phyloP scores from a whole-genome alignment of 257 asterid genomes.

The Craterostigma plantagineum region DNA sequence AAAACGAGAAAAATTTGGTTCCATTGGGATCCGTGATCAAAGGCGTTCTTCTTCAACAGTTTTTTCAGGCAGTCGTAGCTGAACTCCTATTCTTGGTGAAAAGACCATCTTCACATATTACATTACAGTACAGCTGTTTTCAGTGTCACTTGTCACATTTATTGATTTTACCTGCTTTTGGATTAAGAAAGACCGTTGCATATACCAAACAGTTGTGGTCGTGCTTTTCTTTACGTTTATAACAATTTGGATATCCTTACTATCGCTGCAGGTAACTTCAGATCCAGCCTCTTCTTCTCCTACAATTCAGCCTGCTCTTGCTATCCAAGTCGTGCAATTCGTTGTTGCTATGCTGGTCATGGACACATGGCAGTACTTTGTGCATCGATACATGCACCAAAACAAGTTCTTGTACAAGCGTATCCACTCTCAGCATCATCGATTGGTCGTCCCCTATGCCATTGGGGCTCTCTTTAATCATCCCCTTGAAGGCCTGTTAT shows the following conservation, averaged over 20 bases:
- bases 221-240: slow-evolving; percentile 9
- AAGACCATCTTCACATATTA: slow-evolving; percentile 12
- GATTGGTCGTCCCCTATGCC: slow-evolving; percentile 62
- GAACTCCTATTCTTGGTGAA: slow-evolving; percentile 63
- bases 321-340: slow-evolving; percentile 36
- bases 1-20: slow-evolving; percentile 51
- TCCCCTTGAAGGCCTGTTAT: slow-evolving; percentile 69
- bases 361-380: slow-evolving; percentile 96
- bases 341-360: slow-evolving; percentile 65
- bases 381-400: slow-evolving; percentile 91
- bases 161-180: slow-evolving; percentile 3
- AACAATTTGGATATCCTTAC: slow-evolving; percentile 20
- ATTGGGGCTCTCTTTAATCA: slow-evolving; percentile 84
- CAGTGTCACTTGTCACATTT: slow-evolving; percentile 18
- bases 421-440: slow-evolving; percentile 77
- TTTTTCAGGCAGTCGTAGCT: slow-evolving; percentile 58
- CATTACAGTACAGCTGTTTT: slow-evolving; percentile 15
- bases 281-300: slow-evolving; percentile 18
- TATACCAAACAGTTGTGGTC: slow-evolving; percentile 28
- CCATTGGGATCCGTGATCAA: slow-evolving; percentile 49
- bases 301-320: slow-evolving; percentile 42
- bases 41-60: slow-evolving; percentile 68
- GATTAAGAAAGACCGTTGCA: slow-evolving; percentile 1
- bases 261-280: slow-evolving; percentile 78
- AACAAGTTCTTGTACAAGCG: slow-evolving; percentile 64